Conservation (phyloP, 2,329 filamentous ascomycete genomes). For the Pseudopyrenochaeta lycopersici region DNA sequence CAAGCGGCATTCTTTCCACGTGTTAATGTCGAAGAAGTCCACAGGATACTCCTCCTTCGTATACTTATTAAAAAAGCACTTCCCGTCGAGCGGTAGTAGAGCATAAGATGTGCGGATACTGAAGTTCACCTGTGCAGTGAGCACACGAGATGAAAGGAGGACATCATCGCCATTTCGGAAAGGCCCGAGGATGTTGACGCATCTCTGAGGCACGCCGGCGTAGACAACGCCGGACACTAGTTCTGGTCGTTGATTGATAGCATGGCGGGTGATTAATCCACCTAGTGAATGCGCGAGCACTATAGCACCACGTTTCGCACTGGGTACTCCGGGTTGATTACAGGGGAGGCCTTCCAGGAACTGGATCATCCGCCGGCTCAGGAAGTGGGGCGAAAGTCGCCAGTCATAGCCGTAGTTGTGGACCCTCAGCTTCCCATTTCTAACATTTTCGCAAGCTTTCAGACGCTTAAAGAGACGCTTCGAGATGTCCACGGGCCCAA, state of each 20-base stretch:
- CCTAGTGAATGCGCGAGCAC: conserved; percentile 89
- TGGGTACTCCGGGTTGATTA: conserved; percentile 67
- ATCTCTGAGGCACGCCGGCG: conserved; percentile 83
- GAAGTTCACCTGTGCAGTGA: conserved; percentile 94
- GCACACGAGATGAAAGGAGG: conserved; percentile 83
- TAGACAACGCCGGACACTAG: conserved; percentile 88
- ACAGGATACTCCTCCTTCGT: conserved; percentile 83
- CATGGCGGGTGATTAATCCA: conserved; percentile 86
- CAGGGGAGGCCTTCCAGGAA: conserved; percentile 79
- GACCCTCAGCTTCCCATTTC: conserved; percentile 75
- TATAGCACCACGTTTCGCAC: conserved; percentile 71
- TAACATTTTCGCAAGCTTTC: conserved; percentile 76
- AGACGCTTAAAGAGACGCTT: conserved; percentile 82
- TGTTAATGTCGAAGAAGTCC: conserved; percentile 81
- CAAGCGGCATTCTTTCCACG: conserved; percentile 80
- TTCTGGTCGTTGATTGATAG: conserved; percentile 83
- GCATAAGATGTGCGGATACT: conserved; percentile 86
- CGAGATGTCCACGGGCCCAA: conserved; percentile 91
- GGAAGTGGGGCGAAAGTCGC: conserved; percentile 81
- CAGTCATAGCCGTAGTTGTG: conserved; percentile 97
- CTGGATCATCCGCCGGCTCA: conserved; percentile 74
- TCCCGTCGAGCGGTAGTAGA: conserved; percentile 84
- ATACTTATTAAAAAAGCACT: conserved; percentile 84
- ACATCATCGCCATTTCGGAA: conserved; percentile 93
- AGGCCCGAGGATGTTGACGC: conserved; percentile 90